Evolutionary conservation across 768 basidiomycete species (phyloP).

Genomic region (Floccularia luteovirens): DNA sequence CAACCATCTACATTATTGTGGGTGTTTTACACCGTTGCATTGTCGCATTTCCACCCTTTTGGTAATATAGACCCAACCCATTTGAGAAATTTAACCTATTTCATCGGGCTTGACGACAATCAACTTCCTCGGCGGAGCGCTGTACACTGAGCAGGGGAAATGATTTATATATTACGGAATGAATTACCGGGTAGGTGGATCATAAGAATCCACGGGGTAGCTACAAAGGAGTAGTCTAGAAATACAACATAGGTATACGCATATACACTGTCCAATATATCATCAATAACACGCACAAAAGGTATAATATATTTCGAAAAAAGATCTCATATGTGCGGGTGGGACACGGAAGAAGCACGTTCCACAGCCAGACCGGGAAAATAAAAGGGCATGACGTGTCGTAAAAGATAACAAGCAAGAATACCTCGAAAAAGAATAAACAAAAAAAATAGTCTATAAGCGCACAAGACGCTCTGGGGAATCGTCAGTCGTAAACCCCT

Average conservation of each 20-base stretch:
- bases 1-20: too few relatives aligned
- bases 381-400: constrained; percentile 20
- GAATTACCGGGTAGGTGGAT: too few relatives aligned
- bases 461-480: constrained; percentile 27
- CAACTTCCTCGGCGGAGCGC: too few relatives aligned
- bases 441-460: constrained; percentile 14
- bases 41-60: too few relatives aligned
- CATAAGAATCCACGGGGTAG: constrained; percentile 7
- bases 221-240: constrained; percentile 17
- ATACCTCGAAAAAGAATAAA: constrained; percentile 10
- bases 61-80: too few relatives aligned
- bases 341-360: constrained; percentile 6
- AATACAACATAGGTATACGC: constrained; percentile 26
- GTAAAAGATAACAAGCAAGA: constrained; percentile 14
- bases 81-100: too few relatives aligned
- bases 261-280: constrained; percentile 12
- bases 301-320: constrained; percentile 20
- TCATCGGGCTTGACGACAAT: too few relatives aligned
- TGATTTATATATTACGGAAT: constrained; percentile 5
- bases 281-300: constrained; percentile 11
- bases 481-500: constrained; percentile 50
- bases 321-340: constrained; percentile 1
- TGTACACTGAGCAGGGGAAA: constrained; percentile 1
- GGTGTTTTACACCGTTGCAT: too few relatives aligned
- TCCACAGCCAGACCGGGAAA: too few relatives aligned